A percentile compares a stretch with the other conserved stretches of the same genome.
Conservation (phyloP, 331 rosid genomes). For the Pyracantha coccinea region DNA sequence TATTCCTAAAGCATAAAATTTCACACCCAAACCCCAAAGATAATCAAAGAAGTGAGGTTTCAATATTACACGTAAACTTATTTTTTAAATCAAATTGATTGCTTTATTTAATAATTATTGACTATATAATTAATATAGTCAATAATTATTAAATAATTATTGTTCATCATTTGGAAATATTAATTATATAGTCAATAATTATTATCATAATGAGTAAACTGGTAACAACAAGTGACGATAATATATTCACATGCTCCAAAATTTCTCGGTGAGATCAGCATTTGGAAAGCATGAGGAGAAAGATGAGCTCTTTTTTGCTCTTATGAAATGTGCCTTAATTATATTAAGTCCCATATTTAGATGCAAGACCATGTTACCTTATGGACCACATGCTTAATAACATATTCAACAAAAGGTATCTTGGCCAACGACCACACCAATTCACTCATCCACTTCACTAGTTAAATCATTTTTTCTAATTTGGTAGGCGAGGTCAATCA, state of each 20-base stretch:
- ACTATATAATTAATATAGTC: too few species aligned
- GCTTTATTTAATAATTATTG: too few species aligned
- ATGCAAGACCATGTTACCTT: background rate
- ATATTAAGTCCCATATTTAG: background rate
- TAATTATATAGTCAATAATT: too few species aligned
- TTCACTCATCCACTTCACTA: background rate
- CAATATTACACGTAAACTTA: background rate
- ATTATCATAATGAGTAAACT: too few species aligned
- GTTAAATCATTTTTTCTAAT: background rate
- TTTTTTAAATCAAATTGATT: background rate
- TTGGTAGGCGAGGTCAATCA: background rate
- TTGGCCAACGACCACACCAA: background rate
- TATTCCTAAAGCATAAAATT: too few species aligned
- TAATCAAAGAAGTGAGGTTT: background rate
- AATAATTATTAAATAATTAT: too few species aligned
- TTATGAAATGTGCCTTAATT: background rate
- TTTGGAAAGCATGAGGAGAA: conserved; percentile 14
- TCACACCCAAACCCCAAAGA: background rate
- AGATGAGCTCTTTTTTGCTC: background rate
- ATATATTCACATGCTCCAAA: background rate
- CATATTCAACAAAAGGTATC: background rate
- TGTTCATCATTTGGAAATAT: too few species aligned
- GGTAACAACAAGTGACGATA: background rate
- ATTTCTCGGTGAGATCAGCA: background rate
- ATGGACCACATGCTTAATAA: conserved; percentile 1